Conservation (phyloP, 352 stramenopile genomes). For the Sclerospora graminicola region DNA sequence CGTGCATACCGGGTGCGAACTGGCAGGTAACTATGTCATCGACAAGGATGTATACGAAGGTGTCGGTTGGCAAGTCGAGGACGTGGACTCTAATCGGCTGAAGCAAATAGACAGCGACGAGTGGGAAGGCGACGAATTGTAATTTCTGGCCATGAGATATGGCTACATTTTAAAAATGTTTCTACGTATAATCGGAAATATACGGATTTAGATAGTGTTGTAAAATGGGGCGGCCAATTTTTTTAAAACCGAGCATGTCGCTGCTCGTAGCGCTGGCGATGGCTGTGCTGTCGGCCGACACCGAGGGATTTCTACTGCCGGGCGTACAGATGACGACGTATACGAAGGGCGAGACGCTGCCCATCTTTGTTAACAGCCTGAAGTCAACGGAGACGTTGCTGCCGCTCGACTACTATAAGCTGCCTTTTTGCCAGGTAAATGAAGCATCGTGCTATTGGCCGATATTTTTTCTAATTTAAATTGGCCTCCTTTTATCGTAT, state of each 20-base stretch:
- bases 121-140: conserved; percentile 58
- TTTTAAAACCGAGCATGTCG: conserved; percentile 6
- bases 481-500: neutral
- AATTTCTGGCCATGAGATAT: conserved; percentile 2
- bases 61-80: conserved; percentile 16
- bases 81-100: conserved; percentile 11
- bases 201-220: too few relatives aligned
- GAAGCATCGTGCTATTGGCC: neutral
- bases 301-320: conserved; percentile 56
- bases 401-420: conserved; percentile 96
- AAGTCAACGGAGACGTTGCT: conserved; percentile 93
- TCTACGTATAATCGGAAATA: too few relatives aligned
- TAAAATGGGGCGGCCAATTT: too few relatives aligned
- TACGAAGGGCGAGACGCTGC: conserved; percentile 72
- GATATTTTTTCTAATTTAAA: conserved; percentile 1
- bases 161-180: neutral
- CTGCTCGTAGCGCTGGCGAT: conserved; percentile 19
- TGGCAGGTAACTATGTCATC: conserved; percentile 68
- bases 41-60: conserved; percentile 54
- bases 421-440: conserved; percentile 90
- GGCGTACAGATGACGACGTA: conserved; percentile 87
- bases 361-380: conserved; percentile 92
- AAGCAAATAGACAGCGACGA: conserved; percentile 25
- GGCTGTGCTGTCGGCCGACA: conserved; percentile 4
- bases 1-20: conserved; percentile 46